phyloP scores from a whole-genome alignment of 768 basidiomycete genomes.

The Macrolepiota albuminosa region DNA sequence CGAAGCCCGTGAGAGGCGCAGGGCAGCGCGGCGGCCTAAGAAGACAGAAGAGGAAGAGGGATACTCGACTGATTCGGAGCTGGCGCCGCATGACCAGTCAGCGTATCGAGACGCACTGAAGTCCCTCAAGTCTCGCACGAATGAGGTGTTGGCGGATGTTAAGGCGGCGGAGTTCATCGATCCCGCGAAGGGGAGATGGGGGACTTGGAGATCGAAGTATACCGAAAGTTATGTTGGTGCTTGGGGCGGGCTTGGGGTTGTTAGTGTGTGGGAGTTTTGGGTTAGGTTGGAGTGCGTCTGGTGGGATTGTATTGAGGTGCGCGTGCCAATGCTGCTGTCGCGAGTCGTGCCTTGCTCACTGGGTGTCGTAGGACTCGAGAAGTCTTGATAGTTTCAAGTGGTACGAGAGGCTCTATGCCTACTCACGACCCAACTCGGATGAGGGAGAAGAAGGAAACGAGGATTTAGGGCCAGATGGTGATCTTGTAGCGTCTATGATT shows the following conservation, averaged over 20 bases:
- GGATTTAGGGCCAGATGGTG: constrained; percentile 77
- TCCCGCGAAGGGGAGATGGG: constrained; percentile 64
- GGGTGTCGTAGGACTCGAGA: constrained; percentile 7
- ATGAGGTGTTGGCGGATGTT: constrained; percentile 74
- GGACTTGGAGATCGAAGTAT: constrained; percentile 70
- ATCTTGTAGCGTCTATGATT: constrained; percentile 84
- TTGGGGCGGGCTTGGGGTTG: constrained; percentile 86
- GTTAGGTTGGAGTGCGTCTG: constrained; percentile 79
- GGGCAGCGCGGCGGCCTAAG: constrained; percentile 34
- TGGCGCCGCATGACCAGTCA: constrained; percentile 58
- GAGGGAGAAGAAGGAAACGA: constrained; percentile 43
- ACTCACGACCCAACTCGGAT: constrained; percentile 48
- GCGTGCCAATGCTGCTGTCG: constrained; percentile 13
- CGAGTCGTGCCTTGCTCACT: neutral
- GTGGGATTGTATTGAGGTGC: constrained; percentile 84
- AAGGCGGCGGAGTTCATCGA: constrained; percentile 79
- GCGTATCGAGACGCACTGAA: constrained; percentile 65
- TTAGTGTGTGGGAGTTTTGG: constrained; percentile 95
- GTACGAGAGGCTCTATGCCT: constrained; percentile 75
- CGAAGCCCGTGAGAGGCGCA: constrained; percentile 53
- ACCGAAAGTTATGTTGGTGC: constrained; percentile 82
- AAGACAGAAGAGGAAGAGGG: constrained; percentile 59
- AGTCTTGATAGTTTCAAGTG: constrained; percentile 79
- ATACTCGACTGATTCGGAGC: constrained; percentile 79
- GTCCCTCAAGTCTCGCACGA: constrained; percentile 45